phyloP scores from a whole-genome alignment of 768 basidiomycete genomes.

The Plicaturopsis crispa region DNA sequence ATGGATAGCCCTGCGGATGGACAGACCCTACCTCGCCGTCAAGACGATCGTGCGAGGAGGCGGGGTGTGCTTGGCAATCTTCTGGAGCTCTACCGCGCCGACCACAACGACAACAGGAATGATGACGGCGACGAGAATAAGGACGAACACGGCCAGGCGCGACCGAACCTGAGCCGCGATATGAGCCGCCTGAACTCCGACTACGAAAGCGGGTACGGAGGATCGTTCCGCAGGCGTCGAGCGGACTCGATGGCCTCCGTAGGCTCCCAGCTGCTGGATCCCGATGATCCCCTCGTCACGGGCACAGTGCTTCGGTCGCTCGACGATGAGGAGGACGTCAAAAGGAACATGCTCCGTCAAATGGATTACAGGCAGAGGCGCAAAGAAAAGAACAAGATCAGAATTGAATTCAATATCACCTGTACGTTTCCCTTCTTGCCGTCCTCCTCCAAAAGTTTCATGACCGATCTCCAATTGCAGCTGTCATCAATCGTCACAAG shows the following conservation, averaged over 20 bases:
- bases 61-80: constrained; percentile 21
- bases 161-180: constrained; percentile 3
- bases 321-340: constrained; percentile 55
- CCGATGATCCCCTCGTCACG: constrained; percentile 67
- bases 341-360: constrained; percentile 49
- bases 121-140: constrained; percentile 17
- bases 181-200: constrained; percentile 8
- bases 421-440: constrained; percentile 33
- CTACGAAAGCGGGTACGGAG: too few relatives aligned
- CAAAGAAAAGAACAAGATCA: constrained; percentile 56
- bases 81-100: constrained; percentile 18
- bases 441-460: constrained; percentile 1
- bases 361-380: constrained; percentile 65
- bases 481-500: constrained; percentile 72
- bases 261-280: constrained; percentile 51
- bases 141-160: constrained; percentile 6
- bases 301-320: constrained; percentile 41
- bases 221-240: constrained; percentile 15
- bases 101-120: constrained; percentile 1
- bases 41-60: constrained; percentile 13
- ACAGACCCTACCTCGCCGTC: constrained; percentile 1
- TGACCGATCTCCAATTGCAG: constrained; percentile 27
- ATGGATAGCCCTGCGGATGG: neutral
- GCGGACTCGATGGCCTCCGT: constrained; percentile 38
- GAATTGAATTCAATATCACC: constrained; percentile 69